Conservation (phyloP, 1,284 basidiomycete species). For the Melanopsichium pennsylvanicum region DNA sequence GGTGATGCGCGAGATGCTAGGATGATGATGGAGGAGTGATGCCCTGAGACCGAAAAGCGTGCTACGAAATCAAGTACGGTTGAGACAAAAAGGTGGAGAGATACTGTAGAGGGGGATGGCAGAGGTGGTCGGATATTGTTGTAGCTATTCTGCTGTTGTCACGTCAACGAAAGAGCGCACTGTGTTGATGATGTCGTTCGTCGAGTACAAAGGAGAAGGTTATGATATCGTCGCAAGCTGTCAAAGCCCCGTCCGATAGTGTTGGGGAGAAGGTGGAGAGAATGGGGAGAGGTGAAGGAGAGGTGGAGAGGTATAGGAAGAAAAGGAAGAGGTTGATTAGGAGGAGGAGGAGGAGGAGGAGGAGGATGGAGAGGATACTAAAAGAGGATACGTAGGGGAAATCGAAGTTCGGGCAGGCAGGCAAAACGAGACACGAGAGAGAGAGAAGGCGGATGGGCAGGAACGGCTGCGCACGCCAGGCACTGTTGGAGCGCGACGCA, state of each 20-base stretch:
- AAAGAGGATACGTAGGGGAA: no score
- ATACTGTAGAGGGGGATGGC: not conserved
- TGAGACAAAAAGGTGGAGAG: not conserved
- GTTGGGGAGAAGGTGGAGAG: not conserved
- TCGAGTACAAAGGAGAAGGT: not conserved
- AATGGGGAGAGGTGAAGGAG: conserved; percentile 8
- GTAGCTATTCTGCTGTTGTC: conserved; percentile 23
- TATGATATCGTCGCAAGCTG: conserved; percentile 29
- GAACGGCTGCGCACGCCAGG: not conserved
- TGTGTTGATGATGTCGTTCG: not conserved
- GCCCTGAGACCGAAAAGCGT: conserved; percentile 8
- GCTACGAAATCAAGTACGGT: conserved; percentile 9
- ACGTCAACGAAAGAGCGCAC: conserved; percentile 4
- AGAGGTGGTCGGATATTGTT: conserved; percentile 18
- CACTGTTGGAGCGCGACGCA: no score
- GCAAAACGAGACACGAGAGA: no score
- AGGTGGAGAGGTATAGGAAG: conserved; percentile 4
- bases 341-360: not conserved
- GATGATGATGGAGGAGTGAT: conserved; percentile 12
- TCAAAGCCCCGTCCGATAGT: conserved; percentile 33
- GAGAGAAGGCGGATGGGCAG: not conserved
- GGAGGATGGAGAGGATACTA: not conserved
- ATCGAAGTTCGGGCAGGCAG: no score
- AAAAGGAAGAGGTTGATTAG: not conserved
- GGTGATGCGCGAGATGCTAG: conserved; percentile 25